Conservation (phyloP, 441 rosid species). For the Gossypium gossypioides region DNA sequence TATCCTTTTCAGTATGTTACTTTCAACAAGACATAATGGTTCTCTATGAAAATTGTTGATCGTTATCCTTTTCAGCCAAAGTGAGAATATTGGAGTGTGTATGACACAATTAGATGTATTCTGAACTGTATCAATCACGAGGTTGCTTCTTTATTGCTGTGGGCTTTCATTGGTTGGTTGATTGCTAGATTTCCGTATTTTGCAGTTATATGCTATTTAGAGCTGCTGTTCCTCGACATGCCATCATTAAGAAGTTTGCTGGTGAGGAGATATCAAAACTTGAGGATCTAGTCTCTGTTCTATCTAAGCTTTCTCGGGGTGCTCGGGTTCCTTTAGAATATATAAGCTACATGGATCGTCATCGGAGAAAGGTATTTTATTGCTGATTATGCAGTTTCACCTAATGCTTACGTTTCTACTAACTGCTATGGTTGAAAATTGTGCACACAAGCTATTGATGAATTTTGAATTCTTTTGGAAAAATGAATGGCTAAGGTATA, state of each 20-base stretch:
- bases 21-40: neutral
- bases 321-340: constrained; percentile 91
- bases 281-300: constrained; percentile 58
- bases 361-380: constrained; percentile 69
- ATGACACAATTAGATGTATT: neutral
- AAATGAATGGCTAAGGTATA: neutral
- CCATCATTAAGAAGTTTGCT: constrained; percentile 87
- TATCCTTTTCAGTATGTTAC: neutral
- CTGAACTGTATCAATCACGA: neutral
- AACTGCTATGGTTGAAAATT: neutral
- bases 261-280: constrained; percentile 68
- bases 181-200: constrained; percentile 15
- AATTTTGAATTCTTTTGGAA: neutral
- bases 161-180: constrained; percentile 4
- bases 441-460: neutral
- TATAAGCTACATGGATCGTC: constrained; percentile 74
- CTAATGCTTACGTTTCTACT: neutral
- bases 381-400: constrained; percentile 8
- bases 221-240: constrained; percentile 94
- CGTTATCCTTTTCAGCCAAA: neutral
- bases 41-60: neutral
- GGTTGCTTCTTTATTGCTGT: constrained; percentile 14
- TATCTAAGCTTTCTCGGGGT: constrained; percentile 69
- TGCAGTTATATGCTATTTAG: constrained; percentile 87
- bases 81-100: neutral